These are phyloP conservation scores for Saccharomycopsis hybrid DNA, from an alignment of 1,139 yeast genomes.

Conservation along the genomic window DNA sequence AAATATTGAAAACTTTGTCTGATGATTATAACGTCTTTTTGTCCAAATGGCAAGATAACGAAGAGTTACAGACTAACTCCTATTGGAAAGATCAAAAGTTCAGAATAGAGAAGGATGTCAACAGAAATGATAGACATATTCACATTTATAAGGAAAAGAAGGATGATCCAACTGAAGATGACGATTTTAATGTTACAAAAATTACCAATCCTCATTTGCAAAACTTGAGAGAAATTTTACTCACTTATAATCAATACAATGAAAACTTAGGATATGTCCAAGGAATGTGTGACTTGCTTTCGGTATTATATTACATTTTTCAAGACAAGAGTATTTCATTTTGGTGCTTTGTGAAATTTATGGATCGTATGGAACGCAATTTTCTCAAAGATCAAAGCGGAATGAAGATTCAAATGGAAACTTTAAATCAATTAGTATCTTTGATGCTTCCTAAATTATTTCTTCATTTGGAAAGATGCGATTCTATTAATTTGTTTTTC, in stretches of 20 bases:
- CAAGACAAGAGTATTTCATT: conserved; percentile 78
- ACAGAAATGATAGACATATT: conserved; percentile 79
- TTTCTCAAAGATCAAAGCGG: conserved; percentile 89
- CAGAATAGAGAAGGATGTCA: conserved; percentile 89
- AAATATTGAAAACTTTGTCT: conserved; percentile 48
- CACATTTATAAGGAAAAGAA: conserved; percentile 44
- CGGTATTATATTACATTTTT: conserved; percentile 75
- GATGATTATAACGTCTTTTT: conserved; percentile 63
- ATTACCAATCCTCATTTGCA: conserved; percentile 64
- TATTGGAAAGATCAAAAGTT: conserved; percentile 86
- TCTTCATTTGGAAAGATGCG: conserved; percentile 78
- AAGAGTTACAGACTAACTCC: conserved; percentile 52
- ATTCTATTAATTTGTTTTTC: conserved; percentile 83
- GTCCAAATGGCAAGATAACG: conserved; percentile 49
- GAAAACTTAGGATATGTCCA: conserved; percentile 88
- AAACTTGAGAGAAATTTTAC: conserved; percentile 66
- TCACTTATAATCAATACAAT: conserved; percentile 83
- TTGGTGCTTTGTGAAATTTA: conserved; percentile 83
- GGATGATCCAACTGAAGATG: conserved; percentile 36
- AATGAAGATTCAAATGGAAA: conserved; percentile 80
- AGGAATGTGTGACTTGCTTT: conserved; percentile 92
- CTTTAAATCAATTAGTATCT: conserved; percentile 76
- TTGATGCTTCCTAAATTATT: conserved; percentile 83
- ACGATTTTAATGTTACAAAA: conserved; percentile 45
- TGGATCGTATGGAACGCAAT: conserved; percentile 95